Conservation (phyloP, 192 early-diverging fungal species). For the Coemansia sp. region DNA sequence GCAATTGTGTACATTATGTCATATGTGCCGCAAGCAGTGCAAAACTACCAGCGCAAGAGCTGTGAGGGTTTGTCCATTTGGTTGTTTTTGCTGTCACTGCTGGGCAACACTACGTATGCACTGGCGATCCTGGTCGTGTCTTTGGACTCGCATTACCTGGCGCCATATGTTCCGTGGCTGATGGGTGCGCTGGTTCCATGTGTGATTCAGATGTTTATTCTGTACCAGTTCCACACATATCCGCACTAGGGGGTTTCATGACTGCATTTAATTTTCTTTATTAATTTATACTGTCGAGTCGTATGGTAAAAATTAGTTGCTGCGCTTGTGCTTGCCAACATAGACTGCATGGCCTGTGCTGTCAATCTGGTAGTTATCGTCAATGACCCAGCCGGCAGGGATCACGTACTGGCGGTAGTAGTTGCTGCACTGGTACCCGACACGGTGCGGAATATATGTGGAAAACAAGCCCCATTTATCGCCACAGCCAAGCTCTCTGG, state of each 20-base stretch:
- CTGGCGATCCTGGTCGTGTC: conserved; percentile 79
- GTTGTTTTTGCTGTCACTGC: conserved; percentile 76
- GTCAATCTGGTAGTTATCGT: conserved; percentile 49
- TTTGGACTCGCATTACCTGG: conserved; percentile 61
- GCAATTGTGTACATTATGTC: conserved; percentile 54
- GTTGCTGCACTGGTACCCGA: conserved; percentile 57
- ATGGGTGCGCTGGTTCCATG: conserved; percentile 73
- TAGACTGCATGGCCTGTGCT: conserved; percentile 40
- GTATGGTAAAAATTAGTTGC: neutral
- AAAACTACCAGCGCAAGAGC: conserved; percentile 70
- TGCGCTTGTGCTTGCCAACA: conserved; percentile 46
- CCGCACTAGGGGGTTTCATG: conserved; percentile 7
- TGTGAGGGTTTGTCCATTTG: conserved; percentile 78
- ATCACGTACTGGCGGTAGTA: conserved; percentile 55
- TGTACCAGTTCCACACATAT: conserved; percentile 70
- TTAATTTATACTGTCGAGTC: conserved; percentile 3
- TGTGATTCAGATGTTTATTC: conserved; percentile 72
- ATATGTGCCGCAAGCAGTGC: conserved; percentile 78
- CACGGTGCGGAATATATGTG: conserved; percentile 43
- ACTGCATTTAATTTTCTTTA: neutral
- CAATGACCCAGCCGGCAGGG: conserved; percentile 48
- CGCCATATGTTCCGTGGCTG: conserved; percentile 73
- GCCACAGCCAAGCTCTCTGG: conserved; percentile 39
- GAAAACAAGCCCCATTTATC: conserved; percentile 55
- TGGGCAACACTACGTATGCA: conserved; percentile 68